These are phyloP conservation scores for Cyberlindnera euphorbiae DNA, from an alignment of 805 yeast genomes.

Conservation along the genomic window DNA sequence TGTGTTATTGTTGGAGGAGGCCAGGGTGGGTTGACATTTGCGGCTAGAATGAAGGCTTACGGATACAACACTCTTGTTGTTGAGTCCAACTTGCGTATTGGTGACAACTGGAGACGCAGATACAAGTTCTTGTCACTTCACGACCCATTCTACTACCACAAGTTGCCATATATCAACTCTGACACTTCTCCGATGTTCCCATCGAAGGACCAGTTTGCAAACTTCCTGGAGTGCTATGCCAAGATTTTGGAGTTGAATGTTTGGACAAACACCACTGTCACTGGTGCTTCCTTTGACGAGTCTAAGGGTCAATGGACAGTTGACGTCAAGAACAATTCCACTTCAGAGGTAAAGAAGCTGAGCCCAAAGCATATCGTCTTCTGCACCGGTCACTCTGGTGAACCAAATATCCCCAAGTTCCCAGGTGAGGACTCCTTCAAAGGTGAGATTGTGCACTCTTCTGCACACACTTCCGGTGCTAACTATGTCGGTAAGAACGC, in stretches of 20 bases:
- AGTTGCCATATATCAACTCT: slow-evolving; percentile 36
- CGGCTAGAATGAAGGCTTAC: slow-evolving; percentile 38
- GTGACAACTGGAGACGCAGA: slow-evolving; percentile 45
- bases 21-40: slow-evolving; percentile 39
- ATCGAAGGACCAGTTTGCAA: slow-evolving; percentile 41
- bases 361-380: slow-evolving; percentile 36
- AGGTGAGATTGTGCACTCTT: slow-evolving; percentile 38
- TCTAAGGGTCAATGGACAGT: slow-evolving; percentile 31
- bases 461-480: slow-evolving; percentile 38
- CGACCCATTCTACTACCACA: slow-evolving; percentile 42
- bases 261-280: slow-evolving; percentile 31
- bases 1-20: slow-evolving; percentile 45
- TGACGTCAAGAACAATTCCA: slow-evolving; percentile 26
- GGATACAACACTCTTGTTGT: slow-evolving; percentile 38
- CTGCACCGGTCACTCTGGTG: slow-evolving; percentile 45
- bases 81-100: slow-evolving; percentile 34
- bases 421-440: slow-evolving; percentile 33
- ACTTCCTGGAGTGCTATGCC: slow-evolving; percentile 39
- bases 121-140: slow-evolving; percentile 41
- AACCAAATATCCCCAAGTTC: slow-evolving; percentile 40
- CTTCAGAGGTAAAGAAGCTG: slow-evolving; percentile 25
- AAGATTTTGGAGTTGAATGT: slow-evolving; percentile 36
- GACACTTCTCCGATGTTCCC: slow-evolving; percentile 39
- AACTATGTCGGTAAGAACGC: slow-evolving; percentile 38
- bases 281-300: slow-evolving; percentile 30